Evolutionary conservation across 1,139 yeast genomes (phyloP).

Genomic region (Suhomyces taliae): DNA sequence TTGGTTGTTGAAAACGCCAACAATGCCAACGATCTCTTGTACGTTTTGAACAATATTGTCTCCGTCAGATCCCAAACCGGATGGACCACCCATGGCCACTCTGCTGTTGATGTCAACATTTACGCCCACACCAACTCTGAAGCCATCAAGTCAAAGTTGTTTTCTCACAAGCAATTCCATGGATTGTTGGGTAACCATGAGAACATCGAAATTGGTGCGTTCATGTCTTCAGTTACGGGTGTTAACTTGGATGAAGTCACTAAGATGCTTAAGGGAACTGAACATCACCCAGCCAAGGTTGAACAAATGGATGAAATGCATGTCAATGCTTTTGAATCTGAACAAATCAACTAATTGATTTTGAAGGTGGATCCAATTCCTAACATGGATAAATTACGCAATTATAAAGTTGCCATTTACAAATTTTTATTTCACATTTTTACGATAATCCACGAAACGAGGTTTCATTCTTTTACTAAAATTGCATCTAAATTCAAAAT

Average conservation of each 20-base stretch:
- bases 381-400: too few species aligned
- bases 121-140: constrained; percentile 36
- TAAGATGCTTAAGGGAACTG: constrained; percentile 41
- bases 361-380: too few species aligned
- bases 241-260: constrained; percentile 56
- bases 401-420: too few species aligned
- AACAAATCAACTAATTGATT: not conserved
- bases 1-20: constrained; percentile 13
- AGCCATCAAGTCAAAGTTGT: constrained; percentile 36
- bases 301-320: constrained; percentile 1
- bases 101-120: constrained; percentile 31
- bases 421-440: too few species aligned
- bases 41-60: constrained; percentile 29
- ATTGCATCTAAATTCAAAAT: too few species aligned
- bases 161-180: constrained; percentile 29
- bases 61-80: constrained; percentile 28
- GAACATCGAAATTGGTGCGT: constrained; percentile 77
- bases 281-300: constrained; percentile 35
- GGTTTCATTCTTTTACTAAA: too few species aligned
- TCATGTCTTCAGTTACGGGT: constrained; percentile 60
- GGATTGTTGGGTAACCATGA: constrained; percentile 76
- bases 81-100: constrained; percentile 31
- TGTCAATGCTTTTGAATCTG: not conserved
- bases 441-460: too few species aligned
- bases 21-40: constrained; percentile 20